Percentiles rank a stretch among this genome's conserved stretches.
Conservation (phyloP, 305 asterid species). For the Plantago coronopus region DNA sequence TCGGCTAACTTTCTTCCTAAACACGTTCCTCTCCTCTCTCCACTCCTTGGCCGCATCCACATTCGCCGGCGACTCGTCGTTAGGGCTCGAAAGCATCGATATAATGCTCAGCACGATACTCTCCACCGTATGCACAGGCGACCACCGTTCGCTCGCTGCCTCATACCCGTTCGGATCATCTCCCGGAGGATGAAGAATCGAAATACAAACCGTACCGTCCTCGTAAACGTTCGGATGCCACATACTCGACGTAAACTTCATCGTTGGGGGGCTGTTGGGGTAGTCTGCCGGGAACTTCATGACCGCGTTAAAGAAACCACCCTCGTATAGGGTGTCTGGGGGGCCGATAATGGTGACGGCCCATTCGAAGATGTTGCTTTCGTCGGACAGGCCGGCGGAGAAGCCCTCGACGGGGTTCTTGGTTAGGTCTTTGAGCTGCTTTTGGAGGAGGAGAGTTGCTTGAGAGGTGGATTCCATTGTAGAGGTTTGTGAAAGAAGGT, state of each 20-base stretch:
- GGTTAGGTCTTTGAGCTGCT: conserved; percentile 58
- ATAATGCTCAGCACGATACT: conserved; percentile 94
- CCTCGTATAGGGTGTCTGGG: conserved; percentile 90
- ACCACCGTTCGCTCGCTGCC: conserved; percentile 98
- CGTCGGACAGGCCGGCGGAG: conserved; percentile 92
- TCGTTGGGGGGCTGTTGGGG: conserved; percentile 96
- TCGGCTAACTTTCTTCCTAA: conserved; percentile 88
- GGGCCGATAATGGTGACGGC: conserved; percentile 95
- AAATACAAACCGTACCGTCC: conserved; percentile 95
- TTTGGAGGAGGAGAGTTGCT: no score
- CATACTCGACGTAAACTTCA: conserved; percentile 85
- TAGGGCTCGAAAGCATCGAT: conserved; percentile 97
- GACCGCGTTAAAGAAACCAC: conserved; percentile 98
- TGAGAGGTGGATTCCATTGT: no score
- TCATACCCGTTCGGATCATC: conserved; percentile 97
- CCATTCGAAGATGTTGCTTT: conserved; percentile 88
- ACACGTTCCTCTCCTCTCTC: conserved; percentile 86
- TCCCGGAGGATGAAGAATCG: conserved; percentile 97
- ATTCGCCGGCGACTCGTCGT: conserved; percentile 96
- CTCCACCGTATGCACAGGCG: conserved; percentile 99
- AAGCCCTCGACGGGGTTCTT: conserved; percentile 95
- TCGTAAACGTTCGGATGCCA: conserved; percentile 98
- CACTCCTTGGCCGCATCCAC: conserved; percentile 98
- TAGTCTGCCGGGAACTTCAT: conserved; percentile 89
- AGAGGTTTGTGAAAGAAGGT: no score